These are phyloP conservation scores for baker's yeast (Saccharomyces cerevisiae) DNA, from an alignment of 805 yeast species.

Conservation along the genomic window DNA sequence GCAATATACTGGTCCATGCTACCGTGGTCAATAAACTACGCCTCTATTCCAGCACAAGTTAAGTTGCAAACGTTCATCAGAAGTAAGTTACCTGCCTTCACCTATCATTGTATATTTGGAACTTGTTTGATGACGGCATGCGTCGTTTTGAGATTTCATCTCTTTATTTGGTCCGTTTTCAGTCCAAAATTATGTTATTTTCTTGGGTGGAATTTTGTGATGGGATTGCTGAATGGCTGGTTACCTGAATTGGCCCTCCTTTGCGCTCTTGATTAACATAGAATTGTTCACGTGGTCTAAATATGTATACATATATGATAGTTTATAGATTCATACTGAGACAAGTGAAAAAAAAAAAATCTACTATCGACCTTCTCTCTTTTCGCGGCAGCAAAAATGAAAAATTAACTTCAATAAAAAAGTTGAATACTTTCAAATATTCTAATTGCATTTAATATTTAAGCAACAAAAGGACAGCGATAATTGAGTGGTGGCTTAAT, in stretches of 20 bases:
- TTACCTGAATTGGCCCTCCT: constrained; percentile 12
- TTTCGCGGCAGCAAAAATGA: constrained; percentile 1
- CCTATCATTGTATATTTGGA: constrained; percentile 55
- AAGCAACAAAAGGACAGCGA: background rate
- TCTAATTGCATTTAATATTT: background rate
- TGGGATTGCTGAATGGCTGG: constrained; percentile 38
- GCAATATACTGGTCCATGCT: constrained; percentile 70
- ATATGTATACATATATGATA: background rate
- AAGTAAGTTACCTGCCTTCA: constrained; percentile 26
- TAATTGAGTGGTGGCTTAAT: background rate
- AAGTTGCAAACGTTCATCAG: constrained; percentile 14
- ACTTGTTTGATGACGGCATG: constrained; percentile 61
- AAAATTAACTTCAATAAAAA: background rate
- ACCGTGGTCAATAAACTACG: constrained; percentile 17
- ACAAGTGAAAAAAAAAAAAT: background rate
- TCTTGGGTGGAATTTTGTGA: constrained; percentile 60
- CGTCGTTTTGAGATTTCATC: constrained; percentile 64
- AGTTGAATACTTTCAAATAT: background rate
- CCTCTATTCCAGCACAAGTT: constrained; percentile 8
- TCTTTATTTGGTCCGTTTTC: constrained; percentile 96
- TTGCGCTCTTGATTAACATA: background rate
- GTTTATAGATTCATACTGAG: background rate
- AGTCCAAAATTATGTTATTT: constrained; percentile 84
- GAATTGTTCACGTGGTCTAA: background rate
- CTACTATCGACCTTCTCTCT: constrained; percentile 1